A percentile compares a stretch with the other conserved stretches of the same genome.
Evolutionary conservation across 768 basidiomycete genomes (phyloP).

Genomic region (Coprinopsis strossmayeri): DNA sequence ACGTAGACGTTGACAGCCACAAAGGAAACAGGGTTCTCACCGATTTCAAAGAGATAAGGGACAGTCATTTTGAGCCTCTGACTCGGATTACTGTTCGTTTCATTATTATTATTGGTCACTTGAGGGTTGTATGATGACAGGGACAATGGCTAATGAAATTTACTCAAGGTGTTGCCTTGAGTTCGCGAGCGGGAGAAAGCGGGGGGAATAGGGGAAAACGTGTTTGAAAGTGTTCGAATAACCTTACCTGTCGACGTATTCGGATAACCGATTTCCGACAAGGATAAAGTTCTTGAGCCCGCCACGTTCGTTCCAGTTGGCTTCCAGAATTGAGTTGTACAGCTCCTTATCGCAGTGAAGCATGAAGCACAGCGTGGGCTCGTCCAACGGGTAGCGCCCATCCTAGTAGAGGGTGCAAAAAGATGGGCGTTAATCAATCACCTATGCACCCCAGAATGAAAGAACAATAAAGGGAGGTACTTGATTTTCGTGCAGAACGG

Average conservation of each 20-base stretch:
- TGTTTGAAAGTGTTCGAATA: neutral
- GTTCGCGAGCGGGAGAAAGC: no score
- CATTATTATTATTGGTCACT: no score
- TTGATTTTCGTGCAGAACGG: constrained; percentile 35
- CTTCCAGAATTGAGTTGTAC: constrained; percentile 58
- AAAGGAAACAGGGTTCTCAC: constrained; percentile 27
- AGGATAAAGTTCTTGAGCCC: constrained; percentile 45
- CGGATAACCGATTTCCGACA: constrained; percentile 57
- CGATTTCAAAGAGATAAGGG: constrained; percentile 48
- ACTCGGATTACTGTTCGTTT: constrained; percentile 49
- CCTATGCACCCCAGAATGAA: constrained; percentile 1
- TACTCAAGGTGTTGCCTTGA: no score
- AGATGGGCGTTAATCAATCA: neutral
- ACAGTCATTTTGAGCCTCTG: constrained; percentile 42
- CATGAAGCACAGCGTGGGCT: constrained; percentile 67
- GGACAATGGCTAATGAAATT: no score
- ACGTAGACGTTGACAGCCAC: neutral
- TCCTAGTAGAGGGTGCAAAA: constrained; percentile 18
- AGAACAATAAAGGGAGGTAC: constrained; percentile 22
- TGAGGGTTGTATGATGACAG: no score
- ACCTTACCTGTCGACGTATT: constrained; percentile 66
- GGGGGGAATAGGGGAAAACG: neutral
- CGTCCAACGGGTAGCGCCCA: constrained; percentile 24
- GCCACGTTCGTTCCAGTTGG: constrained; percentile 51
- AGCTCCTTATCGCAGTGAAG: constrained; percentile 72